A percentile compares a stretch with the other conserved stretches of the same genome.
Evolutionary conservation across 352 stramenopile species (phyloP).

Genomic region (Albugo laibachii): DNA sequence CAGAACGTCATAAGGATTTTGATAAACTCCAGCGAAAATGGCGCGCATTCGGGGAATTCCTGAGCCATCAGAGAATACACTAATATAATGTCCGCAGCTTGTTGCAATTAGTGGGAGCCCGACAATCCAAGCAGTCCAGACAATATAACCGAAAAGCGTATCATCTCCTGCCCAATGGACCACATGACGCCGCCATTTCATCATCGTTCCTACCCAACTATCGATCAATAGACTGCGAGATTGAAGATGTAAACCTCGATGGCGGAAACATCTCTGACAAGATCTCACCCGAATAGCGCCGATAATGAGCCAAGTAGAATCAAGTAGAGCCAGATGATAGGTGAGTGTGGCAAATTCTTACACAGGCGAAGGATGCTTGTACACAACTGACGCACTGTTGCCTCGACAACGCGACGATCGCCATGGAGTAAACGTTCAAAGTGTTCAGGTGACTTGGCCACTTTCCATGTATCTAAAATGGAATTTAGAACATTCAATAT

Average conservation of each 20-base stretch:
- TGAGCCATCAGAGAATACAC: constrained; percentile 43
- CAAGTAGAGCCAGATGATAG: constrained; percentile 64
- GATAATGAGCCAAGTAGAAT: constrained; percentile 30
- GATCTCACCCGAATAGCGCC: constrained; percentile 31
- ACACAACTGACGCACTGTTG: constrained; percentile 32
- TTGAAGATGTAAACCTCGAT: background rate
- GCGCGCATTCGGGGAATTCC: constrained; percentile 57
- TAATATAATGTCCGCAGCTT: constrained; percentile 34
- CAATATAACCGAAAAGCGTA: constrained; percentile 31
- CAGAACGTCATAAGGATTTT: constrained; percentile 40
- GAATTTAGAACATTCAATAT: background rate
- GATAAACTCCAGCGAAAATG: constrained; percentile 48
- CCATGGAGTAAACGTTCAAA: constrained; percentile 36
- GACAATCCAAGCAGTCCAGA: constrained; percentile 49
- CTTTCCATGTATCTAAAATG: constrained; percentile 38
- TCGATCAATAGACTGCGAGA: constrained; percentile 32
- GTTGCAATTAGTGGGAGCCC: constrained; percentile 27
- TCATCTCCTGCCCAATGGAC: constrained; percentile 35
- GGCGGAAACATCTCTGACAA: background rate
- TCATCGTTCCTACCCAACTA: constrained; percentile 39
- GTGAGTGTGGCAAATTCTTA: constrained; percentile 64
- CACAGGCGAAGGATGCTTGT: constrained; percentile 34
- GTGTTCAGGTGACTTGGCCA: constrained; percentile 36
- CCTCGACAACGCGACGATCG: constrained; percentile 21
- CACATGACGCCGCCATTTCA: constrained; percentile 28